Conservation (phyloP, 306 rosid genomes). For the Cotoneaster glaucophyllus region DNA sequence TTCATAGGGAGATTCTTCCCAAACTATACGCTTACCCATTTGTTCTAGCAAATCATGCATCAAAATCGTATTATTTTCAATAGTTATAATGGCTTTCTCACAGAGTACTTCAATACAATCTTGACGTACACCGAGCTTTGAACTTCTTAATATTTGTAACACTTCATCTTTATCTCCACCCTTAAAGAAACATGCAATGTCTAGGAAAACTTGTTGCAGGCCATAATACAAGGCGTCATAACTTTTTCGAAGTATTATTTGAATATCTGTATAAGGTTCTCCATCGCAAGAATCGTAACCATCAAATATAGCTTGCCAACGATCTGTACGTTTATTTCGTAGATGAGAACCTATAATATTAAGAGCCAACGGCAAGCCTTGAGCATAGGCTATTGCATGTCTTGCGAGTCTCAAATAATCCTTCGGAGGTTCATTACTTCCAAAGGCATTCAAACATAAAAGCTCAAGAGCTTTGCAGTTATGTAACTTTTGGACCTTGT, state of each 20-base stretch:
- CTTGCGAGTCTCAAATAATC: not conserved
- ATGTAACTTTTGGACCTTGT: not conserved
- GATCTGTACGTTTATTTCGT: not conserved
- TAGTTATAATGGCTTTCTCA: not conserved
- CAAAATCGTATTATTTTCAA: fast-evolving
- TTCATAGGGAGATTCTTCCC: not conserved
- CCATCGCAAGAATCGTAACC: not conserved
- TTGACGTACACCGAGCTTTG: no score
- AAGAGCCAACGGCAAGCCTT: no score
- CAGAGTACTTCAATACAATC: not conserved
- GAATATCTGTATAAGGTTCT: constrained; percentile 22
- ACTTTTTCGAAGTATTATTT: constrained; percentile 23
- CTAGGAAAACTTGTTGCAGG: not conserved
- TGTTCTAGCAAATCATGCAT: constrained; percentile 9
- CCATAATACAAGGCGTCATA: constrained; percentile 16
- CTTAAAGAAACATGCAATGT: constrained; percentile 27
- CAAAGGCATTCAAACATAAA: not conserved
- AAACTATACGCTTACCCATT: constrained; percentile 7
- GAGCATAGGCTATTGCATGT: not conserved
- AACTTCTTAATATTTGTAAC: constrained; percentile 1
- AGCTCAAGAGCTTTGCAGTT: not conserved
- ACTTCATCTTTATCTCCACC: constrained; percentile 6
- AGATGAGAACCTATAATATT: no score
- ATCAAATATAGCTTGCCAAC: constrained; percentile 29
- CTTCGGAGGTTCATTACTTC: not conserved